These are phyloP conservation scores for Naegleria fowleri DNA, from an alignment of 208 protist genomes.

Conservation along the genomic window DNA sequence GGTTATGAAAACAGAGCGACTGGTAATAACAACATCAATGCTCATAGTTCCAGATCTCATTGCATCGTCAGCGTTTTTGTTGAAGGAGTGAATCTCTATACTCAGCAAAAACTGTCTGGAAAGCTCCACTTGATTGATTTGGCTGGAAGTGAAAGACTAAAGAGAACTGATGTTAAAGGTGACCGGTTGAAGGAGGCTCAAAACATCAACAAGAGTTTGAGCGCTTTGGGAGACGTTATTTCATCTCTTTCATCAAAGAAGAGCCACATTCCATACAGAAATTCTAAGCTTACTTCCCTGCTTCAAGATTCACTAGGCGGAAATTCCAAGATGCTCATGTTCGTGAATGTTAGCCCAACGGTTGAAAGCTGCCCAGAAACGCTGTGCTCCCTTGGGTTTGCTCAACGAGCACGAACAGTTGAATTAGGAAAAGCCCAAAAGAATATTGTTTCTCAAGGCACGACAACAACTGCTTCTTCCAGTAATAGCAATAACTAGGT, in stretches of 20 bases:
- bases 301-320: conserved; percentile 35
- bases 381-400: conserved; percentile 34
- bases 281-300: conserved; percentile 31
- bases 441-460: neutral
- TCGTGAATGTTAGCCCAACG: conserved; percentile 42
- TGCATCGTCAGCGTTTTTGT: conserved; percentile 37
- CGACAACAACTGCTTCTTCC: too few relatives aligned
- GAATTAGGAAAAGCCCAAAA: conserved; percentile 18
- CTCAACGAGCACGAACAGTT: neutral
- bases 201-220: conserved; percentile 38
- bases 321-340: conserved; percentile 37
- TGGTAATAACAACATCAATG: conserved; percentile 38
- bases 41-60: conserved; percentile 43
- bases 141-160: conserved; percentile 38
- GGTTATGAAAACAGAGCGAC: conserved; percentile 35
- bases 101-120: conserved; percentile 18
- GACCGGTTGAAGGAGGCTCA: conserved; percentile 39
- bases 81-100: conserved; percentile 14
- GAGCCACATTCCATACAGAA: conserved; percentile 30
- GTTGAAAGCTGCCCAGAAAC: conserved; percentile 29
- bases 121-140: conserved; percentile 41
- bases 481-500: too few relatives aligned
- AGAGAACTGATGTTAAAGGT: conserved; percentile 21
- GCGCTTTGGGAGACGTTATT: conserved; percentile 42
- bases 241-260: conserved; percentile 32